A percentile compares a stretch with the other conserved stretches of the same genome.
Conservation (phyloP, 2,329 filamentous ascomycete genomes). For the Rosellinia necatrix region DNA sequence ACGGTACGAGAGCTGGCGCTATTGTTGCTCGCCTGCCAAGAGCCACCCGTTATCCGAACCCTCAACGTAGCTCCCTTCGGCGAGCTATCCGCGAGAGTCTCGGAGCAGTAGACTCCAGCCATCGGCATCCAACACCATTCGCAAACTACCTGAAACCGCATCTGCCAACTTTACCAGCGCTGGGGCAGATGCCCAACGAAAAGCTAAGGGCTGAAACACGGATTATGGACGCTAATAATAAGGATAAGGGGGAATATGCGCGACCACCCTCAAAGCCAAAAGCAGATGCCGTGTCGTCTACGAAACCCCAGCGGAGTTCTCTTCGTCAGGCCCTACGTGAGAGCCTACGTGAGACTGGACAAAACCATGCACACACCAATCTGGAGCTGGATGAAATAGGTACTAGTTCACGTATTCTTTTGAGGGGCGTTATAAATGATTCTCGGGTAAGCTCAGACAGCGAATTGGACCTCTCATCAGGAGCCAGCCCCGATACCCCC, state of each 20-base stretch:
- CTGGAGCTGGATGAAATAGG: background rate
- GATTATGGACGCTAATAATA: background rate
- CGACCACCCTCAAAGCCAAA: background rate
- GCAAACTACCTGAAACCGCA: background rate
- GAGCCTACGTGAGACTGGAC: background rate
- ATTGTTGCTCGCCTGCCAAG: background rate
- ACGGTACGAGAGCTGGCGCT: background rate
- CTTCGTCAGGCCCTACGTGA: conserved; percentile 17
- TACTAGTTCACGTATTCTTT: background rate
- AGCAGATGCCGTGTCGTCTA: background rate
- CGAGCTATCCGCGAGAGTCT: conserved; percentile 18
- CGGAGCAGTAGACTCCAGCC: background rate
- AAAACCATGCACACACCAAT: background rate
- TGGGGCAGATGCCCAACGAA: background rate
- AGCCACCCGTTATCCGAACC: background rate
- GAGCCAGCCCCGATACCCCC: background rate
- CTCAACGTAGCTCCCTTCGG: conserved; percentile 19
- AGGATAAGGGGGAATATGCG: background rate
- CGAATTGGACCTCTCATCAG: background rate
- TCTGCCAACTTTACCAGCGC: background rate
- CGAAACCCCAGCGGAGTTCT: conserved; percentile 15
- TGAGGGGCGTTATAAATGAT: background rate
- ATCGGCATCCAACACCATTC: background rate
- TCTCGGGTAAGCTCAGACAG: background rate
- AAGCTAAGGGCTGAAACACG: background rate